Conservation (phyloP, 2,329 filamentous ascomycete species). For the Pseudocercospora macadamiae region DNA sequence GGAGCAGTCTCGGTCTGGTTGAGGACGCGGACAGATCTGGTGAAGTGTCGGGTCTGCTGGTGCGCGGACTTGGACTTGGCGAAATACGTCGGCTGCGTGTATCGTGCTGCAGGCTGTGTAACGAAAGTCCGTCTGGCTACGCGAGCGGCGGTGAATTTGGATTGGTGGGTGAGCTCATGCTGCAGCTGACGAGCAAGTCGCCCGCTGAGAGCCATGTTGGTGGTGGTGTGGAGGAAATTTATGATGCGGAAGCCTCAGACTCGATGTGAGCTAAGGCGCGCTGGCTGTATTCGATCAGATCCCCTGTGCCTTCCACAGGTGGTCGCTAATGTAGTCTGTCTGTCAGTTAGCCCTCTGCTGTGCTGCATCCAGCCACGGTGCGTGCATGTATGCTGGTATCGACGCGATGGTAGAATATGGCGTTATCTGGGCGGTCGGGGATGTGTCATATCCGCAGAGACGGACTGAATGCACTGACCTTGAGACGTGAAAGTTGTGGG, state of each 20-base stretch:
- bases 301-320: conserved; percentile 68
- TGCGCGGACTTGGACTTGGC: conserved; percentile 22
- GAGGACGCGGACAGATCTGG: conserved; percentile 29
- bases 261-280: not conserved
- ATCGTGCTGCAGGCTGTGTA: conserved; percentile 26
- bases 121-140: conserved; percentile 35
- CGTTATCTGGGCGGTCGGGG: not conserved
- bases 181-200: conserved; percentile 37
- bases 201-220: conserved; percentile 38
- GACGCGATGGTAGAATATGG: too few relatives aligned
- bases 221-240: not conserved
- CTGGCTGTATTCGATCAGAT: conserved; percentile 48
- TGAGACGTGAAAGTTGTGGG: conserved; percentile 57
- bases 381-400: too few relatives aligned
- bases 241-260: not conserved
- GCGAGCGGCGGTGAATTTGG: conserved; percentile 28
- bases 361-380: too few relatives aligned
- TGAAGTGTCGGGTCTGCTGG: conserved; percentile 31
- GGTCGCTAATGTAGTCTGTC: conserved; percentile 68
- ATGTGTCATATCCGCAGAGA: too few relatives aligned
- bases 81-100: conserved; percentile 15
- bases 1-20: conserved; percentile 68
- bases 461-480: conserved; percentile 52
- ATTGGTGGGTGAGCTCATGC: conserved; percentile 33
- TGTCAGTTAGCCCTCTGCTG: conserved; percentile 1